Conservation (phyloP, 2,329 filamentous ascomycete genomes). For the Pseudogymnoascus verrucosus region DNA sequence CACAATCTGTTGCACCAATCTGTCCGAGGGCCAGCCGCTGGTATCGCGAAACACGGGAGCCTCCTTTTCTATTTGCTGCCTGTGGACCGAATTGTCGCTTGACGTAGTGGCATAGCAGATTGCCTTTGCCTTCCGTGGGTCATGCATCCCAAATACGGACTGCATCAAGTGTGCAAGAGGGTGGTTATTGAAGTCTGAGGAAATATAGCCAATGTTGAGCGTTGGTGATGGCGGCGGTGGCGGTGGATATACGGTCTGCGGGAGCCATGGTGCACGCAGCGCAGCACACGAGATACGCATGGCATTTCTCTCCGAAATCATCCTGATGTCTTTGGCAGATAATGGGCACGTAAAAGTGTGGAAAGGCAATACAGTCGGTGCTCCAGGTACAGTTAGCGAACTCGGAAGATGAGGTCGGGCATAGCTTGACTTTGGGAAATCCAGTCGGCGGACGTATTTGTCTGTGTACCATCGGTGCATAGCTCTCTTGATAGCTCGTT, state of each 20-base stretch:
- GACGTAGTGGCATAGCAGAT: conserved; percentile 94
- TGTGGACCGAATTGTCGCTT: conserved; percentile 82
- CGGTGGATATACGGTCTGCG: conserved; percentile 71
- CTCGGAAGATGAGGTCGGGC: conserved; percentile 64
- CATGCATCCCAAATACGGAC: conserved; percentile 90
- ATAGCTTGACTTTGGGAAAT: conserved; percentile 54
- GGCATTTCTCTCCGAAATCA: conserved; percentile 92
- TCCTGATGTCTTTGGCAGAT: conserved; percentile 81
- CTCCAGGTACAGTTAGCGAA: conserved; percentile 68
- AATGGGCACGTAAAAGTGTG: conserved; percentile 96
- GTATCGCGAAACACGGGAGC: conserved; percentile 87
- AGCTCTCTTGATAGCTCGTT: conserved; percentile 70
- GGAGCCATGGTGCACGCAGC: conserved; percentile 78
- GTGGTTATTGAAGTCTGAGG: conserved; percentile 98
- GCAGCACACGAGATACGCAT: conserved; percentile 88
- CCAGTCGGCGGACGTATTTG: conserved; percentile 55
- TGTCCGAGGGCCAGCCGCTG: conserved; percentile 77
- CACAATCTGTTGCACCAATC: conserved; percentile 77
- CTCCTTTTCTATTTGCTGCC: conserved; percentile 86
- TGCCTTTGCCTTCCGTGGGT: conserved; percentile 64
- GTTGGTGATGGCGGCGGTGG: conserved; percentile 73
- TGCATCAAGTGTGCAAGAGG: conserved; percentile 97
- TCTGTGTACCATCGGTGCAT: conserved; percentile 86
- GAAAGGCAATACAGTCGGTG: conserved; percentile 91
- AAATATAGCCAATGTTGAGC: conserved; percentile 91